These are phyloP conservation scores for Tricholoma sp. DNA, from an alignment of 768 basidiomycete genomes.

Conservation along the genomic window DNA sequence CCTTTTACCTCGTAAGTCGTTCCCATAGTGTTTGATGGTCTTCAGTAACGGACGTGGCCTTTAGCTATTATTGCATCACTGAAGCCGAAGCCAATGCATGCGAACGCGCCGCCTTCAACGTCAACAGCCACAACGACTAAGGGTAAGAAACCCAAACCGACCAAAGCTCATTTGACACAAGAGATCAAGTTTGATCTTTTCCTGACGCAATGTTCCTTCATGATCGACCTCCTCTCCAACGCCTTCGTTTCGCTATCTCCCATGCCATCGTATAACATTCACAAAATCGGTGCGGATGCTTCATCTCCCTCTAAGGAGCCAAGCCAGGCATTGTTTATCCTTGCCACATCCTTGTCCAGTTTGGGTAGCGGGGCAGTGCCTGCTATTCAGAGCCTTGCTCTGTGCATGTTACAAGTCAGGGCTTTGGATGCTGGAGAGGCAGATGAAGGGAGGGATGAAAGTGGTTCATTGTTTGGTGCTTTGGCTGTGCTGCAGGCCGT, in stretches of 20 bases:
- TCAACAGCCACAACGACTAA: conserved; percentile 4
- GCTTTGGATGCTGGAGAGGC: conserved; percentile 23
- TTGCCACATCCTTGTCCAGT: conserved; percentile 51
- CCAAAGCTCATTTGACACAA: conserved; percentile 47
- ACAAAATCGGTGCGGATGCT: conserved; percentile 8
- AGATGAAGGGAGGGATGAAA: conserved; percentile 20
- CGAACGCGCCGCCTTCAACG: neutral
- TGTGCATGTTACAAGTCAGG: conserved; percentile 53
- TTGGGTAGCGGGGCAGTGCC: conserved; percentile 67
- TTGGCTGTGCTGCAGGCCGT: conserved; percentile 65
- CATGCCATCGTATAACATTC: conserved; percentile 33
- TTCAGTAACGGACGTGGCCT: neutral
- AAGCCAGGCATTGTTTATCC: conserved; percentile 52
- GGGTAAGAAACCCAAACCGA: conserved; percentile 38
- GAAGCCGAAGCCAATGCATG: conserved; percentile 36
- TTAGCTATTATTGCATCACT: conserved; percentile 58
- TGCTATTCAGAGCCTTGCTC: conserved; percentile 65
- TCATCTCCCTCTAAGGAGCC: conserved; percentile 10
- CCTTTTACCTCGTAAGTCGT: conserved; percentile 32
- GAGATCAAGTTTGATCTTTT: conserved; percentile 71
- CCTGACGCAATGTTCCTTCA: conserved; percentile 54
- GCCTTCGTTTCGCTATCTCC: conserved; percentile 51
- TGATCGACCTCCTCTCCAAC: conserved; percentile 64
- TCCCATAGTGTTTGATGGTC: neutral
- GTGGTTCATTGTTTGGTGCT: conserved; percentile 65